Evolutionary conservation across 352 stramenopile species (phyloP).

Genomic region (Globisporangium echinulatum): DNA sequence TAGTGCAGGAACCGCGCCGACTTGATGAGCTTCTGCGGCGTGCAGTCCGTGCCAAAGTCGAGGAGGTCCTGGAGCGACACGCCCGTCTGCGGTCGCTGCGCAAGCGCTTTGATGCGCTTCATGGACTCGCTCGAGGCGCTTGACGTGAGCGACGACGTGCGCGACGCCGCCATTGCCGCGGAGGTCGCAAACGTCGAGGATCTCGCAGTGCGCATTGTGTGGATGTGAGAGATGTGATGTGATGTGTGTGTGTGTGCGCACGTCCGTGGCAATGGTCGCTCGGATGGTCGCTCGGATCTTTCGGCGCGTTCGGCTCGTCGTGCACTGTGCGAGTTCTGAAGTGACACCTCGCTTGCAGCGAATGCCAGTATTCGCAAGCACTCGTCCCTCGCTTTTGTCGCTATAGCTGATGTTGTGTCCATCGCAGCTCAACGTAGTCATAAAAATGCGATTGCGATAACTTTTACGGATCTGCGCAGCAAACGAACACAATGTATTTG

Average conservation of each 20-base stretch:
- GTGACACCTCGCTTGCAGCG: no score
- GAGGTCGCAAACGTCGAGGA: slow-evolving; percentile 11
- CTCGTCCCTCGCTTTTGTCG: no score
- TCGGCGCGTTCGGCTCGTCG: no score
- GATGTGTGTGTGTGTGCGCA: not conserved
- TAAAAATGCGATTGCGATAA: no score
- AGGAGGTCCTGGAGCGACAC: slow-evolving; percentile 86
- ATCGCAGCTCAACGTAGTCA: no score
- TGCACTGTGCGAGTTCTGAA: no score
- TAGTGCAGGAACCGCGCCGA: slow-evolving; percentile 95
- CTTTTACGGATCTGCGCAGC: no score
- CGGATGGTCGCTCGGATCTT: no score
- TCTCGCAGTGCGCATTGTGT: slow-evolving; percentile 12
- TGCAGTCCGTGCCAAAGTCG: slow-evolving; percentile 82
- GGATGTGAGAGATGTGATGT: not conserved
- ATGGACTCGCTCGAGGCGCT: slow-evolving; percentile 15
- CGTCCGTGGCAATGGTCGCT: not conserved
- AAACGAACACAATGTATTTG: no score
- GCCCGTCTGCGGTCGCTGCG: slow-evolving; percentile 70
- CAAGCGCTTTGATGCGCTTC: slow-evolving; percentile 62
- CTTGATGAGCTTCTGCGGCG: slow-evolving; percentile 82
- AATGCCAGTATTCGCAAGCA: no score
- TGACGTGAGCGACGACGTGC: slow-evolving; percentile 3
- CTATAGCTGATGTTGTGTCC: no score
- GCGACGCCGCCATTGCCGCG: slow-evolving; percentile 1